A percentile compares a stretch with the other conserved stretches of the same genome.
These are phyloP conservation scores for Chimonanthus praecox DNA, from an alignment of 164 flowering plant genomes.

Conservation along the genomic window DNA sequence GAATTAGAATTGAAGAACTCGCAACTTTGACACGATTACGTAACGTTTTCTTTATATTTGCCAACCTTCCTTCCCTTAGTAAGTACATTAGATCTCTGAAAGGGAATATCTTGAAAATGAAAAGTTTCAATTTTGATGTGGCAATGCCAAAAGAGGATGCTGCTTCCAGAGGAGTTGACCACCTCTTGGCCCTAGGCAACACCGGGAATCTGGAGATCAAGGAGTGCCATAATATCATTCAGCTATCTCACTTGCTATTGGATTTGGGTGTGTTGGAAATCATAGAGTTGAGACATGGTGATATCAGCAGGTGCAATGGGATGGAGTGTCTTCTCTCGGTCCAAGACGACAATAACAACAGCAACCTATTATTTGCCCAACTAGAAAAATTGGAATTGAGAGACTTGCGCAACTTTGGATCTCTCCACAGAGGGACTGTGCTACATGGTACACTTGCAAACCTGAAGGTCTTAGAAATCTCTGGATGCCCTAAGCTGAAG, in stretches of 20 bases:
- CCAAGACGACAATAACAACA: background rate
- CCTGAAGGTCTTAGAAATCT: background rate
- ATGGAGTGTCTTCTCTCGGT: conserved; percentile 2
- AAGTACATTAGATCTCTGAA: background rate
- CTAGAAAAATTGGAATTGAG: background rate
- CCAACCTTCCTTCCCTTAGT: background rate
- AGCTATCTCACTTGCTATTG: background rate
- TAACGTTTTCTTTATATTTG: background rate
- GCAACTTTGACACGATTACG: background rate
- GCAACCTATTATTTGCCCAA: background rate
- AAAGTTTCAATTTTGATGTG: background rate
- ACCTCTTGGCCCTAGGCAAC: conserved; percentile 3
- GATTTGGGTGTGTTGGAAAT: background rate
- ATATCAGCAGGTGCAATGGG: background rate
- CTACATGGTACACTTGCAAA: background rate
- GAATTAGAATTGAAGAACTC: conserved; percentile 6
- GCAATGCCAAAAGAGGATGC: background rate
- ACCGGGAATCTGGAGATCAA: background rate
- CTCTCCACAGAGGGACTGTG: background rate
- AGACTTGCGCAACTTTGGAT: background rate
- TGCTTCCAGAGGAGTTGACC: background rate
- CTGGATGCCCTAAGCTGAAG: background rate
- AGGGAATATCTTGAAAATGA: conserved; percentile 2
- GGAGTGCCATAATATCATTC: conserved; percentile 1
- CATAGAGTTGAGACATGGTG: background rate